Base-by-base conservation (phyloP, 345 rosid species). In the Rhizophora mangle region DNA sequence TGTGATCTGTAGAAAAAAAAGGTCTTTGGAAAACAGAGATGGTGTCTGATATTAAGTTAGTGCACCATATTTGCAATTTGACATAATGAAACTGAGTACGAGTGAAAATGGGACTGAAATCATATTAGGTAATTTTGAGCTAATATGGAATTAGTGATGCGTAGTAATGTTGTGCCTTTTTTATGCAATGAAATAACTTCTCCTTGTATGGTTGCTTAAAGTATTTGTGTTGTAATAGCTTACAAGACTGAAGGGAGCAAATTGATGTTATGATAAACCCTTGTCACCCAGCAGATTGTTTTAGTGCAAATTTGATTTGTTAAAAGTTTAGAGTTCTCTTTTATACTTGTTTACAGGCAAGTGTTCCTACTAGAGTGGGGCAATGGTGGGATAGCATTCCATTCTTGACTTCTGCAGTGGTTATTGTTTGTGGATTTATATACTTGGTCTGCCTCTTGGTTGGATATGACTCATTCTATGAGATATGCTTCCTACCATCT, bases 371-470 rank as follows among this genome's bases (percentile, higher is more conserved):
- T 36, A 79, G 96, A 74, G 73, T 72, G 55, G 77, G 84, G 53
- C 96, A 95, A 66, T 95, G 93, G 96, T 92, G 99, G 97, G 93
- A 90, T 54, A 79, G 87, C 55, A 86, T 95, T 71, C 97, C 99
- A 0, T 92, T 95, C 75, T 84, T 90, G 64, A 88, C 96, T 8
- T 92, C 97, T 7, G 83, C 89, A 0, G 80, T 92, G 64, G 92
- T 90, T 70, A 79, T 90, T 54, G 84, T 84, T 65, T 90, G 96
- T 71, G 89, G 92, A 22, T 51, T 65, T 58, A 85, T 92, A 64
- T 92, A 92, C 86, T 65, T 88, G 68, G 79, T 85, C 30, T 90
- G 98, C 73, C 91, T 92, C 72, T 82, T 95, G 77, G 58, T 78
- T 64, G 97, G 99, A 69, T 95, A 95, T n/a, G 96, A 95, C 81